Base-by-base conservation (phyloP, 306 rosid genomes). In the Inga laurina region DNA sequence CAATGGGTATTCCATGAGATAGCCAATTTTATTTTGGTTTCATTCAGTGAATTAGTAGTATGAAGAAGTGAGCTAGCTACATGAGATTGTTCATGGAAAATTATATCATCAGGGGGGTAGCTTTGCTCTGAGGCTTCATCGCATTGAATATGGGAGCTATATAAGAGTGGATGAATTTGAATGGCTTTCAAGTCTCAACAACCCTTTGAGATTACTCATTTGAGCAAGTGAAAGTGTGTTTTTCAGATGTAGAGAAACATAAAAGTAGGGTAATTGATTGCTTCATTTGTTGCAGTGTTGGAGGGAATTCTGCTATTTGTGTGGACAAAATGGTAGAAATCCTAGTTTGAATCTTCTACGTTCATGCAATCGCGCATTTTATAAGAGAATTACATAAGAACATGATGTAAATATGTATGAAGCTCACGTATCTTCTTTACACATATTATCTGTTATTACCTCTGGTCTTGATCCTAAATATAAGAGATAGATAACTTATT, bases 1-100 rank as follows among this genome's bases (percentile, higher is more conserved):
- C 91, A 74, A 79, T 75, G 2, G 93, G 88, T 24, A 79, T 83
- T 85, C 93, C 81, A 79, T 93, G 90, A 92, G 83, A 79, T 34
- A 24, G 78, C 62, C 66, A 37, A 62, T 75, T 19, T 56, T 79
- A 82, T 83, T 70, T 88, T 84, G 57, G 34, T 73, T 78, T 8
- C 73, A 44, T 45, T 61, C 48, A 77, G 87, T 72, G 82, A 57
- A 51, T 79, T 45, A 79, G 83, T 85, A 79, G 85, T 83, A 43
- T 81, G 86, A 84, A 81, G 83, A 65, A 43, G 80, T 76, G 80
- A 57, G 74, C 83, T 22, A 76, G 67, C 84, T 22, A 78, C 48
- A 77, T 72, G 84, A 66, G 80, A 67, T 86, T 75, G 74, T 71
- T 83, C 79, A 82, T 87, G 22, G 83, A 43, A 61, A 75, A 71